These are phyloP conservation scores for Umbelopsis ramanniana DNA, from an alignment of 192 early-diverging fungal genomes.

Conservation along the genomic window DNA sequence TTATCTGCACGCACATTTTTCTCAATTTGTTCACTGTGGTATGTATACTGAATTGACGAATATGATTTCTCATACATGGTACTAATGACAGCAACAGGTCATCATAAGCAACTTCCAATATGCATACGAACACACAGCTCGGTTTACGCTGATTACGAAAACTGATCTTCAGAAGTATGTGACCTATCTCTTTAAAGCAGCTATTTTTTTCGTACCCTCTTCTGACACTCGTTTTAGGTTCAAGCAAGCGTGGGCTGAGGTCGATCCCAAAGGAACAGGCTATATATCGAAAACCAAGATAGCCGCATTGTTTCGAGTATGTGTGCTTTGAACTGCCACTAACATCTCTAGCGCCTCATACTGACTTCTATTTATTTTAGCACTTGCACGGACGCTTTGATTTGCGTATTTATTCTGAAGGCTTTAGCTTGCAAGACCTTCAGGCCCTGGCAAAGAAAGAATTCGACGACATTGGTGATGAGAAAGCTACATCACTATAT, in stretches of 20 bases:
- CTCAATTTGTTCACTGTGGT: constrained; percentile 64
- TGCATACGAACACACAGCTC: constrained; percentile 37
- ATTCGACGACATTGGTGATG: neutral
- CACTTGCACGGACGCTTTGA: constrained; percentile 30
- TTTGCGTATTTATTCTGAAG: constrained; percentile 34
- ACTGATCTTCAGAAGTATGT: constrained; percentile 39
- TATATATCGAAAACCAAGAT: constrained; percentile 37
- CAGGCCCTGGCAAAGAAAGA: neutral
- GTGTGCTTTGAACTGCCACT: neutral
- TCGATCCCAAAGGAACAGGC: constrained; percentile 36
- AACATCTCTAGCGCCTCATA: neutral
- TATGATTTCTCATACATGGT: neutral
- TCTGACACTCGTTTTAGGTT: constrained; percentile 22
- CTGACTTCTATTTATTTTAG: neutral
- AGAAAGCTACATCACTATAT: neutral
- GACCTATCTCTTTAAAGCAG: neutral
- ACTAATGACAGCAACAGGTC: constrained; percentile 21
- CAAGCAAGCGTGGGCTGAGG: constrained; percentile 42
- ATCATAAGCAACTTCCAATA: constrained; percentile 44
- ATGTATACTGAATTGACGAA: neutral
- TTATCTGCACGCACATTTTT: constrained; percentile 65
- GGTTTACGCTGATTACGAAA: constrained; percentile 40
- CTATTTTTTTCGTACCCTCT: neutral
- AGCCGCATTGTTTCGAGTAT: constrained; percentile 29
- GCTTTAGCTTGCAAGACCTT: constrained; percentile 17